These are phyloP conservation scores for Paxillus rubicundulus DNA, from an alignment of 768 basidiomycete species.

Conservation along the genomic window DNA sequence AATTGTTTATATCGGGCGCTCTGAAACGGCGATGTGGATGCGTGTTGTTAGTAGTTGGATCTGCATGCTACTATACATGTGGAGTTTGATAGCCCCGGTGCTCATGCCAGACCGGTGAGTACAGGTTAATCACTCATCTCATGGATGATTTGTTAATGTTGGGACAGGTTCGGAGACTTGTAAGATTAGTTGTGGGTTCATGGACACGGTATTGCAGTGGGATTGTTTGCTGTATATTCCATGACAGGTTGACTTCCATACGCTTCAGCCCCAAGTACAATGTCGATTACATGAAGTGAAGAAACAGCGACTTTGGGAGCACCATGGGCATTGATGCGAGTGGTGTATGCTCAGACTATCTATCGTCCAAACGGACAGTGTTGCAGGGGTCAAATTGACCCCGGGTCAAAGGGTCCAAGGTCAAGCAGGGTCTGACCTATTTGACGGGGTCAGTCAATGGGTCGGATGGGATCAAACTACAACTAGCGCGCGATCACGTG, in stretches of 20 bases:
- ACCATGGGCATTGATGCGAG: not conserved
- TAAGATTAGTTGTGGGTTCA: constrained; percentile 6
- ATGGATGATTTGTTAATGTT: constrained; percentile 4
- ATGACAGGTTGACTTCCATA: not conserved
- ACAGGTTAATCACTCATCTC: not conserved
- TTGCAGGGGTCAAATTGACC: no score
- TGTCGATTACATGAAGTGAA: not conserved
- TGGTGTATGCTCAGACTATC: no score
- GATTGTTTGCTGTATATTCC: not conserved
- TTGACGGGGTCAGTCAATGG: no score
- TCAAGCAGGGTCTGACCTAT: no score
- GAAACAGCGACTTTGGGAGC: no score
- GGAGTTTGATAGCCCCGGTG: constrained; percentile 87
- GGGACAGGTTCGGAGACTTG: constrained; percentile 25
- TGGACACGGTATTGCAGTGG: not conserved
- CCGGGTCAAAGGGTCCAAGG: no score
- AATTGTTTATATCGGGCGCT: constrained; percentile 90
- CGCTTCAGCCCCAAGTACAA: not conserved
- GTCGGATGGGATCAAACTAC: no score
- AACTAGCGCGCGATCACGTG: no score
- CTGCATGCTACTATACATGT: constrained; percentile 80
- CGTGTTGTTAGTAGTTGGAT: constrained; percentile 94
- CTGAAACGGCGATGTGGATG: constrained; percentile 99
- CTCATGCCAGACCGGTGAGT: constrained; percentile 86
- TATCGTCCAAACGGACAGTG: no score